phyloP scores from a whole-genome alignment of 2,329 filamentous ascomycete genomes.

The Ophiobolus disseminans region DNA sequence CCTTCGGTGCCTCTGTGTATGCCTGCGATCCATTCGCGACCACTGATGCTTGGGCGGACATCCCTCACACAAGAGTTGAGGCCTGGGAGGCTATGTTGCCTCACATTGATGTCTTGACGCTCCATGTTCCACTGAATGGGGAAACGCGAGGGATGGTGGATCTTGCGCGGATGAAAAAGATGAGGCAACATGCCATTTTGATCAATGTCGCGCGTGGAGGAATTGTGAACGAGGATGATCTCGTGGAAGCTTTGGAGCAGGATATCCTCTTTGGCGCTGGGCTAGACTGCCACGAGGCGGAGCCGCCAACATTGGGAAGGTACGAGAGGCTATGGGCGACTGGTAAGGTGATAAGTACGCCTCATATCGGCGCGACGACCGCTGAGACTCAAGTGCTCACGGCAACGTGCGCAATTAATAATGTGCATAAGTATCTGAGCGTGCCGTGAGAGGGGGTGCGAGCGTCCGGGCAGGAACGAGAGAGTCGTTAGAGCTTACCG shows the following conservation, averaged over 20 bases:
- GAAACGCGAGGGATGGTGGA: constrained; percentile 39
- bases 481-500: too few relatives aligned
- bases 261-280: constrained; percentile 55
- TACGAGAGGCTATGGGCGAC: constrained; percentile 51
- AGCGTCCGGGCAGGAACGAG: background rate
- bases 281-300: constrained; percentile 57
- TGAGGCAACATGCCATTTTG: constrained; percentile 52
- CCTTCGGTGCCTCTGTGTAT: constrained; percentile 52
- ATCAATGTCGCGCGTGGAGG: constrained; percentile 58
- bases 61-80: constrained; percentile 28
- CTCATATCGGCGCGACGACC: constrained; percentile 60
- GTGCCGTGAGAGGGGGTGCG: constrained; percentile 1
- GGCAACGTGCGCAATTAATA: constrained; percentile 47
- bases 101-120: constrained; percentile 25
- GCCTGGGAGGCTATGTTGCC: constrained; percentile 20
- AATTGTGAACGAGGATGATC: constrained; percentile 56
- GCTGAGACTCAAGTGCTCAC: constrained; percentile 47
- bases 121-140: constrained; percentile 28
- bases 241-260: constrained; percentile 53
- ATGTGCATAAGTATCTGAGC: constrained; percentile 15
- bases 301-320: constrained; percentile 52
- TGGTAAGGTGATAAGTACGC: constrained; percentile 58
- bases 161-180: constrained; percentile 49
- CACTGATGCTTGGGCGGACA: constrained; percentile 48
- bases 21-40: constrained; percentile 51